Percentiles rank a stretch among this genome's conserved stretches.
Conservation (phyloP, 305 asterid species). For the Fraxinus greggii region DNA sequence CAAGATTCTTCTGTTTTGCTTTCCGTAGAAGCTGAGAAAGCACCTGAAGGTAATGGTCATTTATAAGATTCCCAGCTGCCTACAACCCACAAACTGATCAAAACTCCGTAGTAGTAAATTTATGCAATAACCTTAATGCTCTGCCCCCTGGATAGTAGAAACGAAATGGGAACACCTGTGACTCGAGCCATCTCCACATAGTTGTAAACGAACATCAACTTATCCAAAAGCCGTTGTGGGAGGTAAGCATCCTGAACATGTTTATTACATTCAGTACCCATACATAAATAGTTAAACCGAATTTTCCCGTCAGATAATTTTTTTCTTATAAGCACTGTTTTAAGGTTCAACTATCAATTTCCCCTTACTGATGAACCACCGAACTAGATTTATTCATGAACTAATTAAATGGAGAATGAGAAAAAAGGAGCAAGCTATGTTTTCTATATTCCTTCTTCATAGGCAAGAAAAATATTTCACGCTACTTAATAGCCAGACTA, state of each 20-base stretch:
- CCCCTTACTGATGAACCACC: background rate
- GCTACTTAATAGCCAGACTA: background rate
- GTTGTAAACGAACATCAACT: slow-evolving; percentile 89
- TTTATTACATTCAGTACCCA: slow-evolving; percentile 24
- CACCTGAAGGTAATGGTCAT: slow-evolving; percentile 54
- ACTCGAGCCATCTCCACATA: slow-evolving; percentile 99
- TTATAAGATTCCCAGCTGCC: slow-evolving; percentile 30
- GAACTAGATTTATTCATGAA: background rate
- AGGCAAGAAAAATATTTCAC: background rate
- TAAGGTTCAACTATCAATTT: background rate
- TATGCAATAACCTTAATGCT: slow-evolving; percentile 74
- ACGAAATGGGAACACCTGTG: slow-evolving; percentile 98
- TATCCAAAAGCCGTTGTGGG: slow-evolving; percentile 97
- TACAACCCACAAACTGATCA: slow-evolving; percentile 6
- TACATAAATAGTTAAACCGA: slow-evolving; percentile 17
- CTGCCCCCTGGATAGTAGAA: slow-evolving; percentile 96
- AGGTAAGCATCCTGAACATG: slow-evolving; percentile 93
- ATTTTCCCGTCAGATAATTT: background rate
- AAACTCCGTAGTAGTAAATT: slow-evolving; percentile 15
- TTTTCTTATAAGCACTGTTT: slow-evolving; percentile 2
- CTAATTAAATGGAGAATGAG: background rate
- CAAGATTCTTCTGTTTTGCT: slow-evolving; percentile 80
- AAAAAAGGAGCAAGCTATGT: background rate
- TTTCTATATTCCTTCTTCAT: background rate
- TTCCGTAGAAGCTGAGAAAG: slow-evolving; percentile 95